A percentile compares a stretch with the other conserved stretches of the same genome.
Conservation (phyloP, 345 rosid genomes). For the Camelina hispida region DNA sequence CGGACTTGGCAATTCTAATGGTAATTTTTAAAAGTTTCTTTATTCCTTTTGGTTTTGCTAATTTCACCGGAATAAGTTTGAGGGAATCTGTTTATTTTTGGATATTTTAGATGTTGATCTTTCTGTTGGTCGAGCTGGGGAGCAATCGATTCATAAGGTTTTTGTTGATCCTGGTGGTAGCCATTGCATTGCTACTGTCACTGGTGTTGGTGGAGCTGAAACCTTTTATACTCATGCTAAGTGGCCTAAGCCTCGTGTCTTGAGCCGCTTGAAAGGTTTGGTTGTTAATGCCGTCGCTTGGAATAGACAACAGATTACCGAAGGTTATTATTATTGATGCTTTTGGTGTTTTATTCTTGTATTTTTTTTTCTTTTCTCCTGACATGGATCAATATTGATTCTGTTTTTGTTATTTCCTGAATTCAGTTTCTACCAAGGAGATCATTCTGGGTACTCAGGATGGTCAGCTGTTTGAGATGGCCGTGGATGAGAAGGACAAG, state of each 20-base stretch:
- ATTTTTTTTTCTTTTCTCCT: neutral
- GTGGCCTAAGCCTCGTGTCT: conserved; percentile 90
- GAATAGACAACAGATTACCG: conserved; percentile 93
- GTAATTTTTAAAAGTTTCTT: conserved; percentile 36
- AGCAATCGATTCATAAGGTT: conserved; percentile 86
- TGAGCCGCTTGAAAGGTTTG: conserved; percentile 80
- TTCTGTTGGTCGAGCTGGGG: conserved; percentile 83
- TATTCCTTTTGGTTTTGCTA: too few species aligned
- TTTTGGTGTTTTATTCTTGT: conserved; percentile 11
- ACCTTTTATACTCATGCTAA: conserved; percentile 90
- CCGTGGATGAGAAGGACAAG: conserved; percentile 98
- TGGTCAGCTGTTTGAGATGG: conserved; percentile 91
- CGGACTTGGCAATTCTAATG: conserved; percentile 77
- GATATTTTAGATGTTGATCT: conserved; percentile 76
- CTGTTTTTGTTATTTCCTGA: conserved; percentile 24
- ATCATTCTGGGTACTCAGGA: conserved; percentile 86
- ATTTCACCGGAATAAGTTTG: neutral
- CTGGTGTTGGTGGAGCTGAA: conserved; percentile 86
- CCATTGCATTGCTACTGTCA: conserved; percentile 85
- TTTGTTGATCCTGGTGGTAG: conserved; percentile 99
- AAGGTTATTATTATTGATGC: conserved; percentile 53
- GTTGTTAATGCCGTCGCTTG: conserved; percentile 91
- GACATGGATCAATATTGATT: conserved; percentile 14
- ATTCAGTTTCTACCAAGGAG: conserved; percentile 90
- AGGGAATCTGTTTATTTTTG: neutral